Evolutionary conservation across 2,329 filamentous ascomycete genomes (phyloP).

Genomic region (Xylariomycetidae sp.): DNA sequence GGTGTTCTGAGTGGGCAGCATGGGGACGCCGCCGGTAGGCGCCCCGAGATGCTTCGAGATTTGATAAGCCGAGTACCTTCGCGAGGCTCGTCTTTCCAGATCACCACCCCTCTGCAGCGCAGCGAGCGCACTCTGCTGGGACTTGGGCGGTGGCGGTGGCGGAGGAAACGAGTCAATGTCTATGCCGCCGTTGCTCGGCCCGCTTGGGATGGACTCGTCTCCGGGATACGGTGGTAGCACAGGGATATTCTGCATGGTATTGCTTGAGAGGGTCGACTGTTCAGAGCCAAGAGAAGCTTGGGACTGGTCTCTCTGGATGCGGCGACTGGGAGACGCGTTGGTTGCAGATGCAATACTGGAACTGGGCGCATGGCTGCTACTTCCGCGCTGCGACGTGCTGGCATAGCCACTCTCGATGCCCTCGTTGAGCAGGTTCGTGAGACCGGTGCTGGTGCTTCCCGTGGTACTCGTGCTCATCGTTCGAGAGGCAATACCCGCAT

Average conservation of each 20-base stretch:
- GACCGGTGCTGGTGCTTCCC: slow-evolving; percentile 49
- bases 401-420: slow-evolving; percentile 49
- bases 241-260: slow-evolving; percentile 68
- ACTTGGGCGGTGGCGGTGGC: slow-evolving; percentile 73
- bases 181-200: slow-evolving; percentile 39
- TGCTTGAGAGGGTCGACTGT: slow-evolving; percentile 66
- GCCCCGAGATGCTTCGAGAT: slow-evolving; percentile 89
- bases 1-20: slow-evolving; percentile 76
- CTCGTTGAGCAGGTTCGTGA: slow-evolving; percentile 55
- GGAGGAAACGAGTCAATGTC: slow-evolving; percentile 63
- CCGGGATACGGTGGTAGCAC: slow-evolving; percentile 66
- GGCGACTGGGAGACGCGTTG: slow-evolving; percentile 42
- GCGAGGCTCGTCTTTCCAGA: slow-evolving; percentile 83
- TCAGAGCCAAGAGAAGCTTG: slow-evolving; percentile 47
- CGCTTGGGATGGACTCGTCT: slow-evolving; percentile 45
- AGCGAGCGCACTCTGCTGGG: slow-evolving; percentile 82
- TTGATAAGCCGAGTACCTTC: slow-evolving; percentile 93
- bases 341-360: slow-evolving; percentile 14
- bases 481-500: slow-evolving; percentile 35
- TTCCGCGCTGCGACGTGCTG: slow-evolving; percentile 31
- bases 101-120: slow-evolving; percentile 89
- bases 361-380: slow-evolving; percentile 16
- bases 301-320: slow-evolving; percentile 47
- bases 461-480: slow-evolving; percentile 55
- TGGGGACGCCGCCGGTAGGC: slow-evolving; percentile 74